Conservation (phyloP, 2,329 filamentous ascomycete genomes). For the Endothia cerciana region DNA sequence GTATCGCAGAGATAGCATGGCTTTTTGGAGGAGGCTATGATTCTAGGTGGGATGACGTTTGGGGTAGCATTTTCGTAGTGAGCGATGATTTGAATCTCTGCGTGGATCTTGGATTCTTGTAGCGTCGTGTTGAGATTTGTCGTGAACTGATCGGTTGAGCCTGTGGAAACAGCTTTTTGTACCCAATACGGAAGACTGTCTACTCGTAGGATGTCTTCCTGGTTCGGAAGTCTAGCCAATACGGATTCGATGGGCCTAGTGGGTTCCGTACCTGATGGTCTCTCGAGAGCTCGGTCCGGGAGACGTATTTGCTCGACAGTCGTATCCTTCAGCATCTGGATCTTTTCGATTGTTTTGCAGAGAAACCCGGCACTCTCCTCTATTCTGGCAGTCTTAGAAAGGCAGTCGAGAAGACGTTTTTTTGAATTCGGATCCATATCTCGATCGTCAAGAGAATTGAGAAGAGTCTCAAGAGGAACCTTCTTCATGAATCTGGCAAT, state of each 20-base stretch:
- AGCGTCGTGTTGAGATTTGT: constrained; percentile 29
- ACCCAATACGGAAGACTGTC: constrained; percentile 24
- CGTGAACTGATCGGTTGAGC: not conserved
- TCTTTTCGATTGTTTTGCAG: constrained; percentile 38
- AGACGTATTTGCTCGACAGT: constrained; percentile 38
- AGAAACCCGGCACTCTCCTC: constrained; percentile 40
- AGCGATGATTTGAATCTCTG: constrained; percentile 53
- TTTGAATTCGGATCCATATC: not conserved
- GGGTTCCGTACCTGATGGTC: not conserved
- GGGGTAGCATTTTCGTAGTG: constrained; percentile 42
- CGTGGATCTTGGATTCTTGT: constrained; percentile 47
- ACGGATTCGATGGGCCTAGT: not conserved
- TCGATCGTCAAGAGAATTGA: not conserved
- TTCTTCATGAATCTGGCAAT: not conserved
- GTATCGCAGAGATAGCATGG: constrained; percentile 56
- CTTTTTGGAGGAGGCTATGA: constrained; percentile 53
- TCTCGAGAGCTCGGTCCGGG: constrained; percentile 34
- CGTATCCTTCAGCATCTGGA: constrained; percentile 36
- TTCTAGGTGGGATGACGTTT: constrained; percentile 40
- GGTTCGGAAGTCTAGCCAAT: constrained; percentile 19
- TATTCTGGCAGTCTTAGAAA: constrained; percentile 44
- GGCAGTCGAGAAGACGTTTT: constrained; percentile 25
- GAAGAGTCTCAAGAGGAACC: constrained; percentile 4
- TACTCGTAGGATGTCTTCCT: constrained; percentile 15
- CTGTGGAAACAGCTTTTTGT: not conserved